Evolutionary conservation across 164 flowering plant genomes (phyloP).

Genomic region (Stephania japonica): DNA sequence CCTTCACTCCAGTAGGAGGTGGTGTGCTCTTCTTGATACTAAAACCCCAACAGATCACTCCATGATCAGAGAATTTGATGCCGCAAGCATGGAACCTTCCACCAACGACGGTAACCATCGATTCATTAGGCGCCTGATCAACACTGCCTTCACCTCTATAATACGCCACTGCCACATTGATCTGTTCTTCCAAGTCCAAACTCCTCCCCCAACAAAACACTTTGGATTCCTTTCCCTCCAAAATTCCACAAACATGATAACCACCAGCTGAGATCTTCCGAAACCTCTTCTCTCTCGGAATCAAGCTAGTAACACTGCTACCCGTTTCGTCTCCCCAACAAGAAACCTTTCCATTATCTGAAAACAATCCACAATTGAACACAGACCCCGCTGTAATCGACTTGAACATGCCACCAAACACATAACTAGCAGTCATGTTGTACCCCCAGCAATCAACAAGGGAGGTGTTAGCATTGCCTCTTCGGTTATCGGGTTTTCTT

Average conservation of each 20-base stretch:
- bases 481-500: conserved; percentile 45
- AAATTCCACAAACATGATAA: conserved; percentile 87
- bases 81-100: conserved; percentile 95
- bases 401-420: conserved; percentile 48
- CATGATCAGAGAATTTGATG: conserved; percentile 48
- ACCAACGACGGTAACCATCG: conserved; percentile 67
- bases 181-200: conserved; percentile 44
- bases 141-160: conserved; percentile 41
- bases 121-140: conserved; percentile 49
- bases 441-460: conserved; percentile 97
- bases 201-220: conserved; percentile 88
- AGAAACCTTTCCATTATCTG: conserved; percentile 55
- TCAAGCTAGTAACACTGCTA: conserved; percentile 50
- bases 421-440: conserved; percentile 80
- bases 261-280: conserved; percentile 82
- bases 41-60: conserved; percentile 85
- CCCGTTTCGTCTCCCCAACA: conserved; percentile 95
- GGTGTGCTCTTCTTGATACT: conserved; percentile 50
- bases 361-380: conserved; percentile 81
- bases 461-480: conserved; percentile 32
- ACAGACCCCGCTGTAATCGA: conserved; percentile 87
- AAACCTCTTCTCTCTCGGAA: conserved; percentile 52
- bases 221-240: conserved; percentile 45
- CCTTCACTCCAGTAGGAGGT: conserved; percentile 47
- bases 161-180: conserved; percentile 24